Conservation (phyloP, 1,284 basidiomycete genomes). For the Meira nashicola region DNA sequence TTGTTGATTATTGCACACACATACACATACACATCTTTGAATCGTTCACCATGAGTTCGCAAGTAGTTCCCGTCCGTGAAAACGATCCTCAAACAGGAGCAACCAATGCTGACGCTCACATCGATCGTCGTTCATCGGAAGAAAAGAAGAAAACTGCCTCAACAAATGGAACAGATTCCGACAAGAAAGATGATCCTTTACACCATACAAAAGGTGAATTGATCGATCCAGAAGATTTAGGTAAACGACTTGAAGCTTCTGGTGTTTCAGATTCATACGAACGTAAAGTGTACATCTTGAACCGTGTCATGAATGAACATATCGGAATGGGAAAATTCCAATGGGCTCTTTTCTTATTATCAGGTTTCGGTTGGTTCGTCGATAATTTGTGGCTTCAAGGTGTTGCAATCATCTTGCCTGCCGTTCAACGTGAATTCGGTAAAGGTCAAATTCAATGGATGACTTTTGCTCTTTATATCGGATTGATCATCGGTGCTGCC, state of each 20-base stretch:
- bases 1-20: too few species aligned
- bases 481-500: conserved; percentile 48
- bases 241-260: conserved; percentile 16
- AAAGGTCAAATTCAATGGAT: conserved; percentile 32
- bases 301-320: conserved; percentile 50
- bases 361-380: conserved; percentile 31
- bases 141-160: too few species aligned
- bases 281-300: conserved; percentile 49
- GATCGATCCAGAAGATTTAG: neutral
- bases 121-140: too few species aligned
- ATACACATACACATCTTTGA: too few species aligned
- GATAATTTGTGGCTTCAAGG: conserved; percentile 50
- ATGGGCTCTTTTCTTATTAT: conserved; percentile 21
- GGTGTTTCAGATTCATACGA: conserved; percentile 43
- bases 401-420: conserved; percentile 43
- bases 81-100: too few species aligned
- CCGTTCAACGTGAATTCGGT: conserved; percentile 44
- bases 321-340: conserved; percentile 30
- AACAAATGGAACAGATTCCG: too few species aligned
- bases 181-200: too few species aligned
- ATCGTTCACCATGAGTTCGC: too few species aligned
- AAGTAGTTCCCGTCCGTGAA: too few species aligned
- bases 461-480: conserved; percentile 44
- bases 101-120: too few species aligned
- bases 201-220: too few species aligned